Conservation (phyloP, 2,329 filamentous ascomycete species). For the Phaeosphaeria sp. region DNA sequence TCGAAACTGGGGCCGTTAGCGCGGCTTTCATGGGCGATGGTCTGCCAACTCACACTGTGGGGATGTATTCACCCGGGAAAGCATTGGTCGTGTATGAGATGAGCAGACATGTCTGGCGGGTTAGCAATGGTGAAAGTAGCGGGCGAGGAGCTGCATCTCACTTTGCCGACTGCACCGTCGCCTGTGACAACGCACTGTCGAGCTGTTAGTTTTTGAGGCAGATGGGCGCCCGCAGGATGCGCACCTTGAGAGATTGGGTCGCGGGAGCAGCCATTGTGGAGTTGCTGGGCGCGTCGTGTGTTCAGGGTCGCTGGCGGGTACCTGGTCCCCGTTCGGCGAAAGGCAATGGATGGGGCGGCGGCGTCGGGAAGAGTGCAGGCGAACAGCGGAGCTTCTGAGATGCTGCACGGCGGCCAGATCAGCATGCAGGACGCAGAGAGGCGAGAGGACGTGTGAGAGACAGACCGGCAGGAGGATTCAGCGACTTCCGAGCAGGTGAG, state of each 20-base stretch:
- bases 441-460: slow-evolving; percentile 8
- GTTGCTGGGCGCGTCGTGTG: slow-evolving; percentile 28
- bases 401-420: slow-evolving; percentile 6
- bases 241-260: slow-evolving; percentile 90
- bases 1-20: slow-evolving; percentile 73
- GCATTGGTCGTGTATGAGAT: slow-evolving; percentile 99
- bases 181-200: slow-evolving; percentile 94
- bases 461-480: slow-evolving; percentile 25
- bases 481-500: slow-evolving; percentile 21
- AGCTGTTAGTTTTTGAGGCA: slow-evolving; percentile 20
- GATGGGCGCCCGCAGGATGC: slow-evolving; percentile 1
- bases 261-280: slow-evolving; percentile 75
- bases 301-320: slow-evolving; percentile 29
- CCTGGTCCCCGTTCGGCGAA: slow-evolving; percentile 29
- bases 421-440: slow-evolving; percentile 9
- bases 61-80: slow-evolving; percentile 99
- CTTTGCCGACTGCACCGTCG: slow-evolving; percentile 99
- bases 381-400: slow-evolving; percentile 15
- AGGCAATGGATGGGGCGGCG: slow-evolving; percentile 19
- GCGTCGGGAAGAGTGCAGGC: slow-evolving; percentile 22
- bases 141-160: slow-evolving; percentile 54
- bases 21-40: slow-evolving; percentile 11
- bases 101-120: slow-evolving; percentile 86
- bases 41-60: slow-evolving; percentile 77
- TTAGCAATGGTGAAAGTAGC: slow-evolving; percentile 32